Percentiles rank a stretch among this genome's conserved stretches.
These are phyloP conservation scores for Pelargonium nanum DNA, from an alignment of 345 rosid species.

Conservation along the genomic window DNA sequence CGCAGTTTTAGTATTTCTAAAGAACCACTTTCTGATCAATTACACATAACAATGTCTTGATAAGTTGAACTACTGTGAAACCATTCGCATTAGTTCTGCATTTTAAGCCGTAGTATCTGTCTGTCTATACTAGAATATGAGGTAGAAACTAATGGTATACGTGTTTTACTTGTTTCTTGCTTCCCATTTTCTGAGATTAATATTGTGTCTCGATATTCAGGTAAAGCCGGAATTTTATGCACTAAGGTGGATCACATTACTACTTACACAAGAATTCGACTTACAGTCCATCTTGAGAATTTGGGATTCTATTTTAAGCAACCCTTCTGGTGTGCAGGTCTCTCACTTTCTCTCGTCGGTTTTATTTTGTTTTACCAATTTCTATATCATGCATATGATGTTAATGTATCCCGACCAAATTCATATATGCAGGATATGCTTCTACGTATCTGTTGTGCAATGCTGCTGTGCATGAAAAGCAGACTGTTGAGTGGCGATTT, in stretches of 20 bases:
- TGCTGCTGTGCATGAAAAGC: conserved; percentile 49
- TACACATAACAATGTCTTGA: not conserved
- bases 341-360: conserved; percentile 6
- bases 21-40: not conserved
- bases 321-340: conserved; percentile 55
- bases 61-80: not conserved
- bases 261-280: conserved; percentile 64
- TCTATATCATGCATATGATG: not conserved
- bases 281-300: conserved; percentile 53
- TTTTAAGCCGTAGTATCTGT: too few species aligned
- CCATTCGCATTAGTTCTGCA: too few species aligned
- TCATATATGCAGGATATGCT: conserved; percentile 56
- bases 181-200: conserved; percentile 1
- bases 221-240: conserved; percentile 66
- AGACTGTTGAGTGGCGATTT: conserved; percentile 50
- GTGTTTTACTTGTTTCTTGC: too few species aligned
- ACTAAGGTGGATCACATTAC: conserved; percentile 61
- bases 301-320: conserved; percentile 67
- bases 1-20: too few species aligned
- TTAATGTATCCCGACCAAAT: too few species aligned
- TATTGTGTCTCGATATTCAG: conserved; percentile 21
- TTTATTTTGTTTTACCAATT: not conserved
- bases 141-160: too few species aligned
- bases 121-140: not conserved
- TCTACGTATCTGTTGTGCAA: conserved; percentile 55